A percentile compares a stretch with the other conserved stretches of the same genome.
Conservation (phyloP, 2,329 filamentous ascomycete species). For the Chrysoporthe puriensis region DNA sequence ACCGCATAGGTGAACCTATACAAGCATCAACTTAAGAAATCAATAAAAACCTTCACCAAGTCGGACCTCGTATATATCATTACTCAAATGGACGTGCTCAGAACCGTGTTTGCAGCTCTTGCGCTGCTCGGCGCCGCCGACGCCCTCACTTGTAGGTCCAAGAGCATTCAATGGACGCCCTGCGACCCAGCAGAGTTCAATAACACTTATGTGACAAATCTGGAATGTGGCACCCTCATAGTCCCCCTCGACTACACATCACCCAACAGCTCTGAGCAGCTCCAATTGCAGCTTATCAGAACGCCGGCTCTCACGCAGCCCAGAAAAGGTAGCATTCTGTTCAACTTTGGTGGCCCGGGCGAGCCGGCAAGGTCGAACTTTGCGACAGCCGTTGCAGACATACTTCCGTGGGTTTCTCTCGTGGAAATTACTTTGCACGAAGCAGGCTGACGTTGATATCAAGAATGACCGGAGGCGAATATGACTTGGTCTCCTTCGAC, state of each 20-base stretch:
- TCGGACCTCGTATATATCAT: neutral
- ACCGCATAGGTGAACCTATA: neutral
- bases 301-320: slow-evolving; percentile 24
- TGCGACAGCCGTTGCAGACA: neutral
- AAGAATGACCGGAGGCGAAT: neutral
- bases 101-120: neutral
- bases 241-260: neutral
- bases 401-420: neutral
- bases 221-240: neutral
- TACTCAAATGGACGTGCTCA: neutral
- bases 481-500: neutral
- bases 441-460: neutral
- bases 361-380: slow-evolving; percentile 10
- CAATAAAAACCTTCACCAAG: neutral
- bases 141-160: neutral
- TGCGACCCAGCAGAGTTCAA: slow-evolving; percentile 8
- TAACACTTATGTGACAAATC: slow-evolving; percentile 10
- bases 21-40: neutral
- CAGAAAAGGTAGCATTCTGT: slow-evolving; percentile 37
- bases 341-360: slow-evolving; percentile 39
- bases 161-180: neutral
- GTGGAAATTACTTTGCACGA: neutral
- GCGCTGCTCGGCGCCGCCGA: neutral
- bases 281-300: slow-evolving; percentile 8
- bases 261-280: neutral